These are phyloP conservation scores for Pseudogymnoascus sp. DNA, from an alignment of 2,329 filamentous ascomycete genomes.

Conservation along the genomic window DNA sequence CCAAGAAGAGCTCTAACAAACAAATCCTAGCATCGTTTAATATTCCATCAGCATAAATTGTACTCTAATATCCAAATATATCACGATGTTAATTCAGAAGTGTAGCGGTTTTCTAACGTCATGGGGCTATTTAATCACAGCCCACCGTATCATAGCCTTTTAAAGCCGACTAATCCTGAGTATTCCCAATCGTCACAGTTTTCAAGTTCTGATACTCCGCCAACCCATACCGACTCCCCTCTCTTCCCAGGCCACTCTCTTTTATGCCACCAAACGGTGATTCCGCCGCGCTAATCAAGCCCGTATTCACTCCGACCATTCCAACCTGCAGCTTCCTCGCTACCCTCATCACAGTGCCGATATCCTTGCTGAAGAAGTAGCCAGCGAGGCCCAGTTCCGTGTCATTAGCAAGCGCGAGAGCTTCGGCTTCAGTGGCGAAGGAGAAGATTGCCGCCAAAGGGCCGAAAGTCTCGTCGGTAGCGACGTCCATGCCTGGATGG, in stretches of 20 bases:
- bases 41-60: neutral
- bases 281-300: constrained; percentile 31
- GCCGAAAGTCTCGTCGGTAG: constrained; percentile 55
- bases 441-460: constrained; percentile 55
- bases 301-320: constrained; percentile 61
- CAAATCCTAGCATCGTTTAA: neutral
- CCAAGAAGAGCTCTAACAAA: neutral
- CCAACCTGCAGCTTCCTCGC: constrained; percentile 61
- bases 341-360: constrained; percentile 57
- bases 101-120: neutral
- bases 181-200: constrained; percentile 37
- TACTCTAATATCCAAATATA: neutral
- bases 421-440: constrained; percentile 60
- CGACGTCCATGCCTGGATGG: constrained; percentile 44
- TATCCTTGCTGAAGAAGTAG: constrained; percentile 61
- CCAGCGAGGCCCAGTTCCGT: constrained; percentile 56
- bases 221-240: constrained; percentile 70
- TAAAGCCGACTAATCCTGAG: neutral
- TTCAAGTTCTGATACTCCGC: constrained; percentile 70
- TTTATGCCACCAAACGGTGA: constrained; percentile 70
- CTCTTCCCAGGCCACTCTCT: constrained; percentile 70
- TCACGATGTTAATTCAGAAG: neutral
- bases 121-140: neutral
- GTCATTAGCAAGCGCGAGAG: constrained; percentile 49
- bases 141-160: neutral